Evolutionary conservation across 2,329 filamentous ascomycete genomes (phyloP), one percentile per base, ranked within the genome.

Genomic region (Tympanopsis confertula): DNA sequence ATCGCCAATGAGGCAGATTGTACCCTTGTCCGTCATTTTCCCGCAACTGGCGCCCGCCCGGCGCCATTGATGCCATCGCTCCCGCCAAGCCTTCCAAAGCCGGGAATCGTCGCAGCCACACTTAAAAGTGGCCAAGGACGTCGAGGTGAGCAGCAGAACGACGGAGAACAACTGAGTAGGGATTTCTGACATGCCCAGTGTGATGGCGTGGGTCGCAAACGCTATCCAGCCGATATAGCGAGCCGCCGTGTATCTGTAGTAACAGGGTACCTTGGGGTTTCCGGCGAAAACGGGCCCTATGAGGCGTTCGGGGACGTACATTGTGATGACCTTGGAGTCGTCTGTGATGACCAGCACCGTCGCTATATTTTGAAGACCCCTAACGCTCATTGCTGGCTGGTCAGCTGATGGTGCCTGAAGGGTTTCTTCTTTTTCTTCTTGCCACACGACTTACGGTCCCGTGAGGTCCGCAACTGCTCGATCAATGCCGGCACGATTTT

Each of bases 351-450:
- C n/a, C n/a, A 28, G 24, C 10, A 28, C n/a, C 24, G 10, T 28
- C 10, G 46, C 45, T 2, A 46, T 47, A 10, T 46, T 45, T 20
- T 40, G 41, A 35, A 48, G 46, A 17, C 45, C 46, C 12, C 41
- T 36, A 5, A 44, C 40, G n/a, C n/a, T n/a, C n/a, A n/a, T n/a
- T n/a, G n/a, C n/a, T n/a, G n/a, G n/a, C n/a, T n/a, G n/a, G n/a
- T n/a, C n/a, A n/a, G n/a, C n/a, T n/a, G n/a, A n/a, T n/a, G n/a
- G n/a, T n/a, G n/a, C n/a, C n/a, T n/a, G n/a, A n/a, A n/a, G n/a
- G n/a, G n/a, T n/a, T n/a, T n/a, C n/a, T n/a, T n/a, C n/a, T n/a
- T n/a, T n/a, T n/a, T n/a, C n/a, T n/a, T n/a, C n/a, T n/a, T n/a
- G n/a, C n/a, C n/a, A 28, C 24, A n/a, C n/a, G 24, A n/a, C 10